A percentile compares a stretch with the other conserved stretches of the same genome.
These are phyloP conservation scores for Podaxis sp. DNA, from an alignment of 768 basidiomycete genomes.

Conservation along the genomic window DNA sequence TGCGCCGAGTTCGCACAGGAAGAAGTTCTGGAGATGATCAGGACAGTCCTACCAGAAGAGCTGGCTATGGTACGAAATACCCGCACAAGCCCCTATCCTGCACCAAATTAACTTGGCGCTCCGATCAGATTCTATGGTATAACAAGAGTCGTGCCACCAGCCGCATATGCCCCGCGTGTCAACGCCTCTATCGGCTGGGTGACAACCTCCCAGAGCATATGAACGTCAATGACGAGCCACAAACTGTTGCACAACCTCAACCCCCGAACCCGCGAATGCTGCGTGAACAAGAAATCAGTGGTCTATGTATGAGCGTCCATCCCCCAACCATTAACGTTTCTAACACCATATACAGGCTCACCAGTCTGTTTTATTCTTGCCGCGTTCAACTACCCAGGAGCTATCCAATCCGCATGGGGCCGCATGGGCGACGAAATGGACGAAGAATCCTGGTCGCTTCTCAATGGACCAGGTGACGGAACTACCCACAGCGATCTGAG, in stretches of 20 bases:
- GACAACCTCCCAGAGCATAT: conserved; percentile 57
- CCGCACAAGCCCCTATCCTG: not conserved
- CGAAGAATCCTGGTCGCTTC: conserved; percentile 58
- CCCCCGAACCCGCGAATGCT: conserved; percentile 33
- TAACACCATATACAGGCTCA: conserved; percentile 50
- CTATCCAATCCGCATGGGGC: conserved; percentile 70
- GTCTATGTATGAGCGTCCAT: conserved; percentile 56
- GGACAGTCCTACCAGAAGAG: conserved; percentile 67
- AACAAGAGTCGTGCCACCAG: conserved; percentile 74
- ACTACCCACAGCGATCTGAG: conserved; percentile 35
- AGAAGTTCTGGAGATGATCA: conserved; percentile 73
- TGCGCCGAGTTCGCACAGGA: conserved; percentile 78
- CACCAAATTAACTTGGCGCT: not conserved
- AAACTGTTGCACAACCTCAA: conserved; percentile 15
- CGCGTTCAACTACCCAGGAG: conserved; percentile 59
- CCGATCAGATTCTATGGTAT: conserved; percentile 73
- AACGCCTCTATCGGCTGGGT: conserved; percentile 67
- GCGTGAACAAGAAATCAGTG: conserved; percentile 71
- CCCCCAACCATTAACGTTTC: not conserved
- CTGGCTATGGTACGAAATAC: conserved; percentile 57
- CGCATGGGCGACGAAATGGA: conserved; percentile 66
- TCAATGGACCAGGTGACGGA: conserved; percentile 44
- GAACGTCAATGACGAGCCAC: conserved; percentile 22
- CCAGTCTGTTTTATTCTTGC: conserved; percentile 76
- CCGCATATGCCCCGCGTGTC: conserved; percentile 78